Evolutionary conservation across 202 grass and related monocot genomes (phyloP).

Genomic region (Musa balbisiana): DNA sequence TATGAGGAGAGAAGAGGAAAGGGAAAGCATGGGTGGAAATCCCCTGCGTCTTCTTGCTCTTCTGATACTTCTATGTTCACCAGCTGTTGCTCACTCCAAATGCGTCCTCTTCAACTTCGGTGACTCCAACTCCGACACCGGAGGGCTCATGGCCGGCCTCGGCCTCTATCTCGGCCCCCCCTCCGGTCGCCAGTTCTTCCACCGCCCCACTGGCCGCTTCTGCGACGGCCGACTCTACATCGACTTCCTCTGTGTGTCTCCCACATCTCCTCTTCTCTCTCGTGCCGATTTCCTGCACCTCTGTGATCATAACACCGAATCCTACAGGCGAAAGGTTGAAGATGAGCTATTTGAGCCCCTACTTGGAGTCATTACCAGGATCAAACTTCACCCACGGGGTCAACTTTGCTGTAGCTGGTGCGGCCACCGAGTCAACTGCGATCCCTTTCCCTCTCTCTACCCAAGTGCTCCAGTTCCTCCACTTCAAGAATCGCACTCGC

Average conservation of each 20-base stretch:
- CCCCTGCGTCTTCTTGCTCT: not conserved
- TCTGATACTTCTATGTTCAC: not conserved
- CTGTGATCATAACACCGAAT: not conserved
- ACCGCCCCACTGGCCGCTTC: conserved; percentile 40
- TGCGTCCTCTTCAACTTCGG: conserved; percentile 61
- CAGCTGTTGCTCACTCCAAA: conserved; percentile 18
- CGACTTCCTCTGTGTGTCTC: conserved; percentile 46
- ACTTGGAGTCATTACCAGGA: conserved; percentile 48
- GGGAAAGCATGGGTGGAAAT: no score
- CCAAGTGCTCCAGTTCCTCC: conserved; percentile 20
- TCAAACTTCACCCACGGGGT: conserved; percentile 61
- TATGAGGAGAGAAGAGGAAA: no score
- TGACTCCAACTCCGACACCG: conserved; percentile 56
- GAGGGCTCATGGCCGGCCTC: conserved; percentile 30
- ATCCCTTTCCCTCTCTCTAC: conserved; percentile 5
- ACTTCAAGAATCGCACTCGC: conserved; percentile 17
- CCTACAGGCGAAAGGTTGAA: conserved; percentile 55
- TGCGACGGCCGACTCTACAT: conserved; percentile 48
- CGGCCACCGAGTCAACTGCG: not conserved
- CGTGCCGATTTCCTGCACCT: not conserved
- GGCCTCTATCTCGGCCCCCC: conserved; percentile 39
- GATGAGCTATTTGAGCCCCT: conserved; percentile 51
- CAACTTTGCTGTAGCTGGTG: conserved; percentile 83
- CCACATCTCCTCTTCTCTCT: not conserved
- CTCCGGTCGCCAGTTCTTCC: conserved; percentile 44